These are phyloP conservation scores for Rhodotorula sp. DNA, from an alignment of 1,284 basidiomycete species.

Conservation along the genomic window DNA sequence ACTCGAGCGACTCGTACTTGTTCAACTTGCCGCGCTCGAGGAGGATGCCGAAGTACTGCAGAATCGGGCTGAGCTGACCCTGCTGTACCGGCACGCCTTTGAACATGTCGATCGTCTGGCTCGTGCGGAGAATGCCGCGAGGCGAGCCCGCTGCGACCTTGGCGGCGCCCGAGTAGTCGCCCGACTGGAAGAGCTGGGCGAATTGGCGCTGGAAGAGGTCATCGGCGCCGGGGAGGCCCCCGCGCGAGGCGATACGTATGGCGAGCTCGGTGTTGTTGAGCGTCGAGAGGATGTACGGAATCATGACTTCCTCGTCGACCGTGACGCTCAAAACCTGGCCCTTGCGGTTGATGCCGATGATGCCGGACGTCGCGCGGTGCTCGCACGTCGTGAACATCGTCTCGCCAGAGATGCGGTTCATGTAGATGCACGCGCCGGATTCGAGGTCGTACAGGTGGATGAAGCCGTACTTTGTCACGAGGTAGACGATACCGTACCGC, in stretches of 20 bases:
- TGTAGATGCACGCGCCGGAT: constrained; percentile 97
- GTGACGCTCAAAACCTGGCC: constrained; percentile 94
- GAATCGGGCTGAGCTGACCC: constrained; percentile 90
- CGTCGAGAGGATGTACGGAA: constrained; percentile 88
- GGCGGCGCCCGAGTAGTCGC: constrained; percentile 93
- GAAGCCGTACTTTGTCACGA: constrained; percentile 99
- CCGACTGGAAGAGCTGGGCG: constrained; percentile 84
- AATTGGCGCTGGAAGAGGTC: constrained; percentile 96
- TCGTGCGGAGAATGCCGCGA: constrained; percentile 90
- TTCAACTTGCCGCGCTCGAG: constrained; percentile 98
- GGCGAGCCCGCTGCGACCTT: constrained; percentile 98
- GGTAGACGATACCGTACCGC: constrained; percentile 94
- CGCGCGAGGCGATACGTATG: constrained; percentile 95
- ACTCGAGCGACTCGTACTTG: constrained; percentile 91
- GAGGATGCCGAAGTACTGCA: constrained; percentile 97
- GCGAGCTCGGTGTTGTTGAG: constrained; percentile 98
- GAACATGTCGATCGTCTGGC: constrained; percentile 96
- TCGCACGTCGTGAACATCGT: constrained; percentile 99
- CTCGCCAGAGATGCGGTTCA: constrained; percentile 99
- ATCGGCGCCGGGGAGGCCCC: constrained; percentile 96
- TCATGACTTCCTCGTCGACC: constrained; percentile 92
- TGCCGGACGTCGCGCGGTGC: constrained; percentile 89
- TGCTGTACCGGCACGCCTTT: constrained; percentile 88
- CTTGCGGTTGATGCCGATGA: constrained; percentile 99
- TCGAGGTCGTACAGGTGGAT: constrained; percentile 99